Conservation (phyloP, 139 green algal species). For the Picochlorum sp. region DNA sequence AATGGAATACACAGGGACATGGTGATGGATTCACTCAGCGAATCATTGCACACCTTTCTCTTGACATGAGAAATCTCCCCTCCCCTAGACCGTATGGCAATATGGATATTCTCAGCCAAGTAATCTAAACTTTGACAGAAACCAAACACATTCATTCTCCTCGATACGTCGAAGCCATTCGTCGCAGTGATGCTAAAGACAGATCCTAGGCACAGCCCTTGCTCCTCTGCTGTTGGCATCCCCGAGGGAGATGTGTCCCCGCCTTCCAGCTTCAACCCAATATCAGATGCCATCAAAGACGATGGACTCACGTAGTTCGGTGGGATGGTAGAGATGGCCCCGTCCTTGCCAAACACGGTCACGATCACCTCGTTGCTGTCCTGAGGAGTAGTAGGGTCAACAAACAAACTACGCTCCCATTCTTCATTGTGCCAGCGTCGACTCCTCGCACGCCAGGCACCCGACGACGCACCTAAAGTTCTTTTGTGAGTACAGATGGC, state of each 20-base stretch:
- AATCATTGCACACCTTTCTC: constrained; percentile 28
- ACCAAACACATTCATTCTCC: constrained; percentile 53
- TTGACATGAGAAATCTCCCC: constrained; percentile 44
- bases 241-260: not conserved
- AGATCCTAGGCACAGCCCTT: constrained; percentile 64
- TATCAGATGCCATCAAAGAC: not conserved
- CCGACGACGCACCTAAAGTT: too few relatives aligned
- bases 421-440: too few relatives aligned
- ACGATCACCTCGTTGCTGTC: too few relatives aligned
- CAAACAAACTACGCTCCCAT: too few relatives aligned
- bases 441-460: too few relatives aligned
- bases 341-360: too few relatives aligned
- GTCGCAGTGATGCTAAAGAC: constrained; percentile 59
- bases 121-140: constrained; percentile 60
- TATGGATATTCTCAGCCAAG: constrained; percentile 34
- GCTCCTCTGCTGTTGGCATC: constrained; percentile 51
- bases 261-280: not conserved
- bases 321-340: too few relatives aligned
- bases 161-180: constrained; percentile 51
- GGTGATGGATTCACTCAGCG: constrained; percentile 50
- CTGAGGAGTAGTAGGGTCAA: too few relatives aligned
- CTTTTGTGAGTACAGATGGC: too few relatives aligned
- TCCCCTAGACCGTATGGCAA: constrained; percentile 26
- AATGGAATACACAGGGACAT: constrained; percentile 61
- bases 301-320: too few relatives aligned